phyloP scores from a whole-genome alignment of 2,329 filamentous ascomycete species.

The Paracorniculantispora psalliotae region DNA sequence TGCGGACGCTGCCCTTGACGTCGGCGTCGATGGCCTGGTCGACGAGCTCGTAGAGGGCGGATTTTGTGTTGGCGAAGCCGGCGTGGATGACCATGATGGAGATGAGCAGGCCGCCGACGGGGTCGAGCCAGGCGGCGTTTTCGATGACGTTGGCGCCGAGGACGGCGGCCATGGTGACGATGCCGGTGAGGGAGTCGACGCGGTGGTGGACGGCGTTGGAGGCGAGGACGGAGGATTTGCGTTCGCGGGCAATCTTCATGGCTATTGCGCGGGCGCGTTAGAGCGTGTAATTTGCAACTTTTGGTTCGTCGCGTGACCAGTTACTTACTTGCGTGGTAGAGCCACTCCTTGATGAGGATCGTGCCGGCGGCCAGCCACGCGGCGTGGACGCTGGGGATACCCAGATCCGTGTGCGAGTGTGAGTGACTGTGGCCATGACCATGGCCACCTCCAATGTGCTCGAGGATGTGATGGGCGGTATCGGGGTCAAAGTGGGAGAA shows the following conservation, averaged over 20 bases:
- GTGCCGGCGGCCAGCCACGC: slow-evolving; percentile 91
- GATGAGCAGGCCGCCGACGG: slow-evolving; percentile 87
- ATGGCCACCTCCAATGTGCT: slow-evolving; percentile 57
- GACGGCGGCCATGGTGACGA: slow-evolving; percentile 87
- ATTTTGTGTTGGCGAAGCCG: slow-evolving; percentile 77
- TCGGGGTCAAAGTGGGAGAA: slow-evolving; percentile 71
- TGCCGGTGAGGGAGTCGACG: slow-evolving; percentile 89
- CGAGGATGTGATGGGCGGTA: slow-evolving; percentile 57
- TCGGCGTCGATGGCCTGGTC: slow-evolving; percentile 86
- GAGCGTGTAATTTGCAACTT: slow-evolving; percentile 13
- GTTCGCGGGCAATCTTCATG: slow-evolving; percentile 91
- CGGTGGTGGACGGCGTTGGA: slow-evolving; percentile 97
- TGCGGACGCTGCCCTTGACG: slow-evolving; percentile 65
- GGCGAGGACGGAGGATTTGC: slow-evolving; percentile 91
- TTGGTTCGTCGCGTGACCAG: not conserved
- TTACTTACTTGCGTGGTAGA: slow-evolving; percentile 87
- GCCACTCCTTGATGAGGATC: slow-evolving; percentile 91
- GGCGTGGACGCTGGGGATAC: slow-evolving; percentile 80
- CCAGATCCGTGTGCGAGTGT: slow-evolving; percentile 41
- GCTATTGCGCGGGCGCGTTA: slow-evolving; percentile 51
- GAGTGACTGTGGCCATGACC: slow-evolving; percentile 59
- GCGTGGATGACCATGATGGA: slow-evolving; percentile 90
- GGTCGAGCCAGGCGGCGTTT: slow-evolving; percentile 88
- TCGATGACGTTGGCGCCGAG: slow-evolving; percentile 81
- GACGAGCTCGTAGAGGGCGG: slow-evolving; percentile 81